Percentiles rank a stretch among this genome's conserved stretches.
phyloP scores from a whole-genome alignment of 202 grass and related monocot species.

The Bolboschoenoplectus hybrid region DNA sequence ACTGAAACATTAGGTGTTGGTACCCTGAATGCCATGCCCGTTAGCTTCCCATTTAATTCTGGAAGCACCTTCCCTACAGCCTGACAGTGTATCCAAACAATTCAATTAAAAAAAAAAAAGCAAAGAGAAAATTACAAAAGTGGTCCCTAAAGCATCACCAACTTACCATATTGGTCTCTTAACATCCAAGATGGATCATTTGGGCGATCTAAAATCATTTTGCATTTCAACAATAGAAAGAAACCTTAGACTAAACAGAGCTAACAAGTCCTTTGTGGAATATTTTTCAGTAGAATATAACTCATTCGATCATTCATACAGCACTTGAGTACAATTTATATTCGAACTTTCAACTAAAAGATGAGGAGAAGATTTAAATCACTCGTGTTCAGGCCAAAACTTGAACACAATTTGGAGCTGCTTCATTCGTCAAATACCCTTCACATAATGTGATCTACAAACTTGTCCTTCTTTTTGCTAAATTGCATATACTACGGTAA shows the following conservation, averaged over 20 bases:
- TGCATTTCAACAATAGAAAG: not conserved
- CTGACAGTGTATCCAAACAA: slow-evolving; percentile 48
- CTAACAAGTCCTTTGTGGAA: not conserved
- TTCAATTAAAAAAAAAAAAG: not conserved
- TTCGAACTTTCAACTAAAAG: not conserved
- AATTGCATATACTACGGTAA: not conserved
- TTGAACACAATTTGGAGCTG: not conserved
- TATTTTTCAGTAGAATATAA: slow-evolving; percentile 2
- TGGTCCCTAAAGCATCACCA: not conserved
- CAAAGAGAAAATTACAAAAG: not conserved
- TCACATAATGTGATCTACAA: not conserved
- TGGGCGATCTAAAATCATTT: slow-evolving; percentile 22
- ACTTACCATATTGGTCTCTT: not conserved
- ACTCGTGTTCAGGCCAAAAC: not conserved
- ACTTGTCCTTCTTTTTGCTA: not conserved
- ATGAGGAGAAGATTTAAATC: not conserved
- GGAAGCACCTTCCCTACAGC: slow-evolving; percentile 96
- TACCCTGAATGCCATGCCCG: slow-evolving; percentile 97
- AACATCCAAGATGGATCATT: not conserved
- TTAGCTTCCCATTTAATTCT: slow-evolving; percentile 91
- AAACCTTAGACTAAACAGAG: not conserved
- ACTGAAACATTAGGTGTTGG: slow-evolving; percentile 97
- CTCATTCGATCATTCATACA: not conserved
- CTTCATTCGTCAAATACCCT: not conserved
- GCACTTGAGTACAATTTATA: not conserved